Percentiles rank a stretch among this genome's conserved stretches.
Conservation (phyloP, 441 rosid species). For the Rhodomyrtus psidioides region DNA sequence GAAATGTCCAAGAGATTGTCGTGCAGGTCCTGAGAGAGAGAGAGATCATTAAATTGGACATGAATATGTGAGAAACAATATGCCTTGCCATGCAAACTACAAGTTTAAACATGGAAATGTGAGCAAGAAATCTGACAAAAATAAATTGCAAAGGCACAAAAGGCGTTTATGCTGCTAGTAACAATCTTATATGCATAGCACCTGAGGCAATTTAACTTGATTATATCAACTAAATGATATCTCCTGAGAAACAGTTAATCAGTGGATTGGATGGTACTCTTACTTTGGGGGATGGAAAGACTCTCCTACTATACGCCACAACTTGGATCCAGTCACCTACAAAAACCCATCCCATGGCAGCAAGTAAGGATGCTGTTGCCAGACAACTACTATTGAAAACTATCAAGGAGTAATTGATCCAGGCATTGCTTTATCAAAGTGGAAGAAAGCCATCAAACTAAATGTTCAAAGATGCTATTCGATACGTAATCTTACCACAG, state of each 20-base stretch:
- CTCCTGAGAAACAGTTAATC: not conserved
- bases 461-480: not conserved
- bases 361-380: conserved; percentile 3
- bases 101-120: not conserved
- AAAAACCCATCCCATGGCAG: conserved; percentile 15
- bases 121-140: not conserved
- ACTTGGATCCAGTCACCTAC: conserved; percentile 82
- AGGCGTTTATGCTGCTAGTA: not conserved
- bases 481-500: not conserved
- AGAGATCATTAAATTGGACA: conserved; percentile 11
- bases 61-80: not conserved
- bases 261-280: conserved; percentile 1
- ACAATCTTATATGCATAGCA: not conserved
- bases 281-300: conserved; percentile 97
- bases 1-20: conserved; percentile 89
- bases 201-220: not conserved
- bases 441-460: not conserved
- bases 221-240: not conserved
- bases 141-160: not conserved
- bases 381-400: not conserved
- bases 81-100: not conserved
- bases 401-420: not conserved
- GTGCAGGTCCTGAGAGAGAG: conserved; percentile 76
- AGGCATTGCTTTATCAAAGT: not conserved
- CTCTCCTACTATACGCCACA: conserved; percentile 97